phyloP scores from a whole-genome alignment of 2,329 filamentous ascomycete genomes.

The Fusarium sterilihyphosum region DNA sequence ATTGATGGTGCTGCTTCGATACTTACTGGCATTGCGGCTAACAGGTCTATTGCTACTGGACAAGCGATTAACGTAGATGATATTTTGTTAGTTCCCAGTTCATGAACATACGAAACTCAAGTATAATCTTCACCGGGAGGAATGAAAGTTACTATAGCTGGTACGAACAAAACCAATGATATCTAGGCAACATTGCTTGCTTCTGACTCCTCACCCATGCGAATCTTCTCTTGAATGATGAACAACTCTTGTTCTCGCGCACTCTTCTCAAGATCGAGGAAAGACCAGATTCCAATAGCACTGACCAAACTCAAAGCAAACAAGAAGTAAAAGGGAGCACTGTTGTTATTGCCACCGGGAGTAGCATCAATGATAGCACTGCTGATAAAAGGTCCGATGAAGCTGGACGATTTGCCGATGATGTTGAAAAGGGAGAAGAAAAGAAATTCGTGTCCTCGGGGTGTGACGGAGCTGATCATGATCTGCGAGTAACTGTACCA shows the following conservation, averaged over 20 bases:
- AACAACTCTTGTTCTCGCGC: constrained; percentile 67
- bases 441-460: constrained; percentile 73
- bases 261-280: constrained; percentile 70
- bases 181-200: not conserved
- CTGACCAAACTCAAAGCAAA: constrained; percentile 67
- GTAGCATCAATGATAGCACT: constrained; percentile 74
- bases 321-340: constrained; percentile 73
- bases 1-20: constrained; percentile 69
- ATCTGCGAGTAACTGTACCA: constrained; percentile 78
- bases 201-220: constrained; percentile 25
- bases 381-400: constrained; percentile 75
- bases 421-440: constrained; percentile 77
- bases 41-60: constrained; percentile 65
- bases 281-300: constrained; percentile 61
- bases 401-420: constrained; percentile 73
- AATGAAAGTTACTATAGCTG: not conserved
- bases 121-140: not conserved
- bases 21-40: constrained; percentile 68
- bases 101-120: not conserved
- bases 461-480: constrained; percentile 76
- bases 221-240: constrained; percentile 51
- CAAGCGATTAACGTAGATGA: constrained; percentile 67
- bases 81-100: constrained; percentile 46
- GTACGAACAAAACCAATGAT: not conserved
- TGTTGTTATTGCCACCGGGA: constrained; percentile 63